These are phyloP conservation scores for Suillus subalutaceus DNA, from an alignment of 768 basidiomycete genomes.

Conservation along the genomic window DNA sequence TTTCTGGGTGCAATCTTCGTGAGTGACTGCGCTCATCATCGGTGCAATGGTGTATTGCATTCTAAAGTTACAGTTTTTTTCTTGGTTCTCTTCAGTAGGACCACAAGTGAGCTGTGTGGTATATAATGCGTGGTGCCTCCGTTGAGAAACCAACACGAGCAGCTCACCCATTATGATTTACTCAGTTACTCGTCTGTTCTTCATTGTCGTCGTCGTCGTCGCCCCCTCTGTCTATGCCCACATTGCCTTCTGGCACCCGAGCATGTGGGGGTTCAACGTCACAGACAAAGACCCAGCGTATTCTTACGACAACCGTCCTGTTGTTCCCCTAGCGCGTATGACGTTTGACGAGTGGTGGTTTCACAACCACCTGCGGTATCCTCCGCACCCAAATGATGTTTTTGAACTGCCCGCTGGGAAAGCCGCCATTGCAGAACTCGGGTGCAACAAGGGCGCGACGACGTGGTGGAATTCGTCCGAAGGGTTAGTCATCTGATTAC, in stretches of 20 bases:
- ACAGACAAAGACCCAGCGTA: conserved; percentile 28
- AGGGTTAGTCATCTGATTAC: conserved; percentile 17
- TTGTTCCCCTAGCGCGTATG: conserved; percentile 35
- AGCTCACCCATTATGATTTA: conserved; percentile 7
- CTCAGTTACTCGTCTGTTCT: conserved; percentile 4
- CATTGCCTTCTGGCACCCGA: conserved; percentile 32
- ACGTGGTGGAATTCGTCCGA: conserved; percentile 20
- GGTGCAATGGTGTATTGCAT: not conserved
- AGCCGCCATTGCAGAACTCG: conserved; percentile 21
- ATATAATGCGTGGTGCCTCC: not conserved
- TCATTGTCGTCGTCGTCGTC: not conserved
- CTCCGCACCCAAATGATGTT: conserved; percentile 34
- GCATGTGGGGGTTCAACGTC: conserved; percentile 45
- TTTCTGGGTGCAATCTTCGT: not conserved
- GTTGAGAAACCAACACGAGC: not conserved
- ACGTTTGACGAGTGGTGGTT: conserved; percentile 43
- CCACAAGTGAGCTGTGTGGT: not conserved
- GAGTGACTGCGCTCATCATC: not conserved
- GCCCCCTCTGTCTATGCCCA: conserved; percentile 8
- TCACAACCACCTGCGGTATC: conserved; percentile 35
- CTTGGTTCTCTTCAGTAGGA: not conserved
- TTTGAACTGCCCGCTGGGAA: conserved; percentile 36
- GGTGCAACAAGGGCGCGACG: conserved; percentile 38
- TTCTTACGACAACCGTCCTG: conserved; percentile 38
- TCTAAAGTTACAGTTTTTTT: not conserved